Percentiles rank a stretch among this genome's conserved stretches.
These are phyloP conservation scores for Boletus rex-veris DNA, from an alignment of 768 basidiomycete species.

Conservation along the genomic window DNA sequence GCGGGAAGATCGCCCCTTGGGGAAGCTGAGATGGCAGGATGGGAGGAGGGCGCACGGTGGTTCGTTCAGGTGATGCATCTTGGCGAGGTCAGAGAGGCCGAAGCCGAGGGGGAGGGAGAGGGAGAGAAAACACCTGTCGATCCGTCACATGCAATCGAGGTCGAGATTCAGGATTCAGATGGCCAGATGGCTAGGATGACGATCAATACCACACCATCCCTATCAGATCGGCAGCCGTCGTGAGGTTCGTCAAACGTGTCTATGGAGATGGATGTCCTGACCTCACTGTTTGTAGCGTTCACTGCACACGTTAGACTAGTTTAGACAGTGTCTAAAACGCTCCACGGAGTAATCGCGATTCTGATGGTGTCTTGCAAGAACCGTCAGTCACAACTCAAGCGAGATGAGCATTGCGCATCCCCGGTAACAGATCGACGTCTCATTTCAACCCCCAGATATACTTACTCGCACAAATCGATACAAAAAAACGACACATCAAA, in stretches of 20 bases:
- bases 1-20: conserved; percentile 75
- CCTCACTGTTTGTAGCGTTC: no score
- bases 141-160: conserved; percentile 48
- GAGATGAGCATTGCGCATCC: no score
- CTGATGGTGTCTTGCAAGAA: no score
- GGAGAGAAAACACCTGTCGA: conserved; percentile 31
- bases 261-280: background rate
- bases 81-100: conserved; percentile 39
- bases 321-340: background rate
- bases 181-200: conserved; percentile 66
- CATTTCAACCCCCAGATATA: background rate
- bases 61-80: conserved; percentile 79
- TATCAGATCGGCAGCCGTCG: background rate
- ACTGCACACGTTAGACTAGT: background rate
- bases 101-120: conserved; percentile 23
- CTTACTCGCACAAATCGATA: conserved; percentile 15
- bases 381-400: no score
- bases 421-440: background rate
- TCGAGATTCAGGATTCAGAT: conserved; percentile 71
- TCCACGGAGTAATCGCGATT: no score
- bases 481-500: background rate
- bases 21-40: conserved; percentile 75
- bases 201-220: conserved; percentile 25
- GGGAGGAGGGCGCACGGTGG: conserved; percentile 84
- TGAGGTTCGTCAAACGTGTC: background rate